These are phyloP conservation scores for Hymenoscyphus occultus DNA, from an alignment of 2,329 filamentous ascomycete species.

Conservation along the genomic window DNA sequence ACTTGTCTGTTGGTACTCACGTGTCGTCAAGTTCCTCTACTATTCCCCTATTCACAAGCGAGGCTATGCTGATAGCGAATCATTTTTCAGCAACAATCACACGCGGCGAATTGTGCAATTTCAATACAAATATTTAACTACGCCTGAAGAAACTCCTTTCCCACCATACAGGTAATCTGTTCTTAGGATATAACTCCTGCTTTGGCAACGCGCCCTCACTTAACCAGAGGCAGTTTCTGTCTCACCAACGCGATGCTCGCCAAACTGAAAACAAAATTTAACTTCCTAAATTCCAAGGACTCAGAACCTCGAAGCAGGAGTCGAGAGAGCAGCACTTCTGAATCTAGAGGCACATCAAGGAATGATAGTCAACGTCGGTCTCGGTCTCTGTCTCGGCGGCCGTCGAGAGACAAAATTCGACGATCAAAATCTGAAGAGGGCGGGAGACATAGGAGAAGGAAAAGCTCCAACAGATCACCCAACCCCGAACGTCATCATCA, in stretches of 20 bases:
- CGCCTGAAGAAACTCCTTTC: not conserved
- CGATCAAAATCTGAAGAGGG: not conserved
- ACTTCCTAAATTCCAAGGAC: not conserved
- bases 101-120: not conserved
- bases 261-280: not conserved
- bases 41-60: not conserved
- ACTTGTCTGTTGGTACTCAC: too few species aligned
- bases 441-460: not conserved
- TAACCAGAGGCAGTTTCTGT: not conserved
- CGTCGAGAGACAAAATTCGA: not conserved
- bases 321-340: not conserved
- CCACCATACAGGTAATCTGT: not conserved
- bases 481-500: too few species aligned
- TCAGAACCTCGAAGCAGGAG: not conserved
- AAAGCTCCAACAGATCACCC: not conserved
- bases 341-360: not conserved
- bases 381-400: not conserved
- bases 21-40: too few species aligned
- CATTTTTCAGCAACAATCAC: not conserved
- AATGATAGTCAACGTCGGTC: not conserved
- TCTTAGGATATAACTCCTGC: not conserved
- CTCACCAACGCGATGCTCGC: not conserved
- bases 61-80: not conserved
- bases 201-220: not conserved
- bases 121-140: not conserved